phyloP scores from a whole-genome alignment of 352 stramenopile species.

The Globisporangium emineosum region DNA sequence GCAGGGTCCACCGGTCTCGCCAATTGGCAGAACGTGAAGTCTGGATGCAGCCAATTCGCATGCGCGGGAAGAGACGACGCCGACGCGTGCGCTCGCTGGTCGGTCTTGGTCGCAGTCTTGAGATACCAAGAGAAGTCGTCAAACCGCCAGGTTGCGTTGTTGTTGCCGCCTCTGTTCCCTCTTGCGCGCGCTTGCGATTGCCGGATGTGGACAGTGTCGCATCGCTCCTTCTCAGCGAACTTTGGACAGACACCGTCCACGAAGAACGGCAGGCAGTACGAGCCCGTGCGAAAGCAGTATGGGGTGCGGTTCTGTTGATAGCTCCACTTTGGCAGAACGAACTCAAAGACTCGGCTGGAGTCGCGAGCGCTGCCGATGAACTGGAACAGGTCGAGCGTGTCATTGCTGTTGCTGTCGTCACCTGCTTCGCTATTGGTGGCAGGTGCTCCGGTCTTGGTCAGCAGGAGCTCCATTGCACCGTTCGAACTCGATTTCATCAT shows the following conservation, averaged over 20 bases:
- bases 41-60: conserved; percentile 17
- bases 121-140: conserved; percentile 38
- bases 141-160: conserved; percentile 30
- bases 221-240: conserved; percentile 27
- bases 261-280: conserved; percentile 53
- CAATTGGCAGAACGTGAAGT: conserved; percentile 43
- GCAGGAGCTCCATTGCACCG: conserved; percentile 14
- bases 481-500: conserved; percentile 23
- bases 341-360: conserved; percentile 5
- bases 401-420: background rate
- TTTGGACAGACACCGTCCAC: conserved; percentile 37
- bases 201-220: conserved; percentile 43
- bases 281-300: conserved; percentile 57
- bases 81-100: background rate
- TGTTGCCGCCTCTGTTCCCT: background rate
- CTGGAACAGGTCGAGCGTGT: conserved; percentile 7
- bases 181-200: conserved; percentile 4
- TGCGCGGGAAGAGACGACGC: background rate
- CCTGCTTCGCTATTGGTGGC: background rate
- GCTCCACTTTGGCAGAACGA: conserved; percentile 40
- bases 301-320: conserved; percentile 41
- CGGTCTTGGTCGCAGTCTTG: conserved; percentile 18
- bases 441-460: background rate
- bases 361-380: conserved; percentile 5
- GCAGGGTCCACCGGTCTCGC: conserved; percentile 12